Evolutionary conservation across 148 eudicot genomes (phyloP).

Genomic region (Chenopodium suecicum): DNA sequence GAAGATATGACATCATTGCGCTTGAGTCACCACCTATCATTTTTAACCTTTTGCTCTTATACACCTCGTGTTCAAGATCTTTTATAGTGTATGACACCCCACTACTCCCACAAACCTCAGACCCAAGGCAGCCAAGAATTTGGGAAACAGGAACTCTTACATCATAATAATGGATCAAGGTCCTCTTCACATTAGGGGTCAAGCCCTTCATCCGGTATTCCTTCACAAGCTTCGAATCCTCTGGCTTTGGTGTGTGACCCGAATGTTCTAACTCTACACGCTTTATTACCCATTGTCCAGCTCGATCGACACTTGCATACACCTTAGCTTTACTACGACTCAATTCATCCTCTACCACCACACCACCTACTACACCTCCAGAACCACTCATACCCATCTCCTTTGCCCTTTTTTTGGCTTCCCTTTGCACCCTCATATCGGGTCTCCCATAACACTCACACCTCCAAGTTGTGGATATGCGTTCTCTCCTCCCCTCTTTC

Average conservation of each 20-base stretch:
- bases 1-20: not conserved
- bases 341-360: too few relatives aligned
- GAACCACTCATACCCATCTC: not conserved
- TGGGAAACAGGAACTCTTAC: not conserved
- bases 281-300: not conserved
- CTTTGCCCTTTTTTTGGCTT: not conserved
- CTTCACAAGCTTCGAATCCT: not conserved
- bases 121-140: not conserved
- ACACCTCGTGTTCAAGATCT: not conserved
- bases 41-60: not conserved
- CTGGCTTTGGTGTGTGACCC: not conserved
- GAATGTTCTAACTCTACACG: not conserved
- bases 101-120: not conserved
- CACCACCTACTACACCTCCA: not conserved
- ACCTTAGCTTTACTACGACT: not conserved
- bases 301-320: not conserved
- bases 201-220: not conserved
- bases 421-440: not conserved
- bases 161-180: not conserved
- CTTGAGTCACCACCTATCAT: not conserved
- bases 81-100: not conserved
- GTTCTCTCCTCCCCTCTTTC: not conserved
- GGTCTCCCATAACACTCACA: not conserved
- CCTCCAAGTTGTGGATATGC: not conserved
- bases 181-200: not conserved